Base-by-base conservation (phyloP, 805 yeast genomes). In the Hanseniaspora mollemarum region DNA sequence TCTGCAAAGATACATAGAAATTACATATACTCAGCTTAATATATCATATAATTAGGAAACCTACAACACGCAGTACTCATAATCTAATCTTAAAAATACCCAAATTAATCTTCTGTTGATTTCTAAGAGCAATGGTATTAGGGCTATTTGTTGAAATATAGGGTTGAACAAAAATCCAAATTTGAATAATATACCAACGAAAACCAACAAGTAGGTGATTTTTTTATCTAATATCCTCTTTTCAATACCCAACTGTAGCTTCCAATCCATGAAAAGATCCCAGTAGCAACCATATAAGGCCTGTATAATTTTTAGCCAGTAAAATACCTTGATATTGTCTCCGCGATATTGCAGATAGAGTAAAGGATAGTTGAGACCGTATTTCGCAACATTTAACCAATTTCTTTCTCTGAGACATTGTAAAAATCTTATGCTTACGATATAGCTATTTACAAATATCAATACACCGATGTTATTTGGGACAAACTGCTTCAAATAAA, bases 211-310 rank as follows among this genome's bases (percentile, higher is more conserved):
- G 10, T 16, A 40, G 56, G 72, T 74, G 62, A 88, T 88, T 32
- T 71, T 62, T 33, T 51, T 10, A 39, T 53, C 54, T 8, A 63
- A 55, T 31, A 59, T 58, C 33, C 53, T 42, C 16, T 22, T 36
- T 1, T 48, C 54, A 54, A 41, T 69, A 70, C 58, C 83, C 70
- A 8, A 59, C 10, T 74, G 73, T 44, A 87, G 70, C 40, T 79
- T 78, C 98, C 98, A 92, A 67, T 92, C 99, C 73, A 78, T 77
- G 46, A 74, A 74, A 12, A 90, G 65, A 64, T 92, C 99, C 99
- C 99, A 92, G 51, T 77, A 67, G 54, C 86, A 83, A 15, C 94
- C 75, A 63, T 83, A 92, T 0, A 77, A 58, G 0, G 97, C 83
- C 61, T 84, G 87, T 37, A 83, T 58, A 1, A 80, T 59, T 53